Base-by-base conservation (phyloP, 2,329 filamentous ascomycete genomes). In the Aspergillus sp. region DNA sequence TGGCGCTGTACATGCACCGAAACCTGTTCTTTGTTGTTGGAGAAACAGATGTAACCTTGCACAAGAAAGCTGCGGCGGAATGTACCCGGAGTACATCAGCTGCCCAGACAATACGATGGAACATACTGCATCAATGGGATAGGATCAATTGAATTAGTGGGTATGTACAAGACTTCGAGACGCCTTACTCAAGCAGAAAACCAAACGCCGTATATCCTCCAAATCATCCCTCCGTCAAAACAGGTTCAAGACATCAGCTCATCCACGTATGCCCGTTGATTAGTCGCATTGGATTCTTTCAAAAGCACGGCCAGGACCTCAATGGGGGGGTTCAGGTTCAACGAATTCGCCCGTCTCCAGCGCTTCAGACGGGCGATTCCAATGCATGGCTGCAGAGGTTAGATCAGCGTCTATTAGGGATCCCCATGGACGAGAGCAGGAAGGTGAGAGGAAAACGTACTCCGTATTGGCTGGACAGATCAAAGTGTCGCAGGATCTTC, bases 401-500 rank as follows among this genome's bases (percentile, higher is more conserved):
- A 61, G 55, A 59, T 48, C 16, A 32, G 38, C 19, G 16, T 3
- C n/a, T 26, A 7, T 32, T 1, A 7, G 10, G 4, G 2, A 33
- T 10, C 6, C 10, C 5, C 26, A 32, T 20, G 24, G 41, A 38
- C 3, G 30, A 4, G 42, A 45, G 16, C 13, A 2, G 8, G 30
- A 8, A 20, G 16, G n/a, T 9, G 50, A 5, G 42, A 49, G 36
- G 8, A 43, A 49, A n/a, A 84, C 89, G 77, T 83, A 95, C 91
- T 51, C 94, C 94, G 70, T 89, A 99, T 65, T 96, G 89, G 54
- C 83, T 89, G 65, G 87, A 94, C 60, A 95, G 87, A 69, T 99
- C 94, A 73, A 94, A 99, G 69, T 96, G 89, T 57, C 93, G 80
- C 64, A 97, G 73, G 22, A 97, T 84, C 77, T 93, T 96, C 79